Conservation (phyloP, 495 filamentous ascomycete species). For the Bombardia bombarda region DNA sequence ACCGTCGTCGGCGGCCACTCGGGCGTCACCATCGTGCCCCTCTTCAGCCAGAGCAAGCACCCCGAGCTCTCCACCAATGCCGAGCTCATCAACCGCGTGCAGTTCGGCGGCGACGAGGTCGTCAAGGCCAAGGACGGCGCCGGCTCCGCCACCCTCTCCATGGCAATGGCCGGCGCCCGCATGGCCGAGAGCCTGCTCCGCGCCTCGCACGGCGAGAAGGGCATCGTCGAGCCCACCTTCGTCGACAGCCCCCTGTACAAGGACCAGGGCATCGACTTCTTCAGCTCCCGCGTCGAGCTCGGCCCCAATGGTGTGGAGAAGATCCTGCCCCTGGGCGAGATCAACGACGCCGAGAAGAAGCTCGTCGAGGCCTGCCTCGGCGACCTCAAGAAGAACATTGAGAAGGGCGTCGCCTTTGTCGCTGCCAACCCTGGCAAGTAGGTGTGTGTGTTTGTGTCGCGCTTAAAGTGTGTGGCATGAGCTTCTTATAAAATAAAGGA, state of each 20-base stretch:
- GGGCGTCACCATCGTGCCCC: conserved; percentile 94
- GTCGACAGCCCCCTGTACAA: conserved; percentile 96
- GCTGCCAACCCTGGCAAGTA: conserved; percentile 48
- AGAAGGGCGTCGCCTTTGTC: conserved; percentile 47
- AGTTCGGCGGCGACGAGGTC: conserved; percentile 99
- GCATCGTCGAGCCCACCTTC: conserved; percentile 91
- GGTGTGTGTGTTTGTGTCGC: conserved; percentile 8
- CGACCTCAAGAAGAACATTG: conserved; percentile 79
- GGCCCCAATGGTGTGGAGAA: conserved; percentile 94
- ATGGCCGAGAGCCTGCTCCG: conserved; percentile 93
- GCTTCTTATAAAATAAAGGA: no score
- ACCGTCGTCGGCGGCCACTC: conserved; percentile 96
- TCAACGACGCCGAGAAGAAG: conserved; percentile 79
- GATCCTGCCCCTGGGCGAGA: conserved; percentile 74
- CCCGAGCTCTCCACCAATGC: conserved; percentile 66
- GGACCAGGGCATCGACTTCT: conserved; percentile 93
- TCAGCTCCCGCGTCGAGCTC: conserved; percentile 87
- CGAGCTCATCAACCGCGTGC: conserved; percentile 84
- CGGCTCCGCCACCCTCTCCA: conserved; percentile 95
- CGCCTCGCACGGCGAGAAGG: conserved; percentile 88
- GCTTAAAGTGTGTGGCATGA: no score
- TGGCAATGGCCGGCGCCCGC: conserved; percentile 97
- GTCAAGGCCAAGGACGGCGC: conserved; percentile 98
- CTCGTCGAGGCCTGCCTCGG: conserved; percentile 73
- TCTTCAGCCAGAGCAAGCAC: conserved; percentile 90